A percentile compares a stretch with the other conserved stretches of the same genome.
phyloP scores from a whole-genome alignment of 2,329 filamentous ascomycete species.

The Penicillium sp. region DNA sequence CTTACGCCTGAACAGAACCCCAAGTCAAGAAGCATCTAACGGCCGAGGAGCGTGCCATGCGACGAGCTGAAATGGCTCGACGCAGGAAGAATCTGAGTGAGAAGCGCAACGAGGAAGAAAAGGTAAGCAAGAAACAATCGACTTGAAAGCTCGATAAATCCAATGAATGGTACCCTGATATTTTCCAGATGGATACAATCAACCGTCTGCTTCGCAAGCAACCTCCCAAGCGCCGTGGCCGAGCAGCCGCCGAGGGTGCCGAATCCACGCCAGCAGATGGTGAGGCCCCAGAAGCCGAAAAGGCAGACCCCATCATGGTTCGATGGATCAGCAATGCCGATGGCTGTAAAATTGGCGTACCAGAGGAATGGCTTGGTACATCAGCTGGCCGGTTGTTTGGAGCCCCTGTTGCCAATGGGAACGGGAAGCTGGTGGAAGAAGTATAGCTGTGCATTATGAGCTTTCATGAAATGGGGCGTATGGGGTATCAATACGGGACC shows the following conservation, averaged over 20 bases:
- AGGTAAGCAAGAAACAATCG: conserved; percentile 49
- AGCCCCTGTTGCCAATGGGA: conserved; percentile 13
- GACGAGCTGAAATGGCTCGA: conserved; percentile 71
- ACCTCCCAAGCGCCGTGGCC: conserved; percentile 58
- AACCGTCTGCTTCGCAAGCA: conserved; percentile 68
- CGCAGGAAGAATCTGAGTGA: conserved; percentile 72
- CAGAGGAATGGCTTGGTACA: conserved; percentile 50
- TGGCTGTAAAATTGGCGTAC: conserved; percentile 45
- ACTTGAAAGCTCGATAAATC: background rate
- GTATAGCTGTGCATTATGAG: conserved; percentile 23
- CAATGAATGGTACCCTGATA: conserved; percentile 13
- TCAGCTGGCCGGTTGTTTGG: conserved; percentile 43
- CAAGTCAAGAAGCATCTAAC: conserved; percentile 72
- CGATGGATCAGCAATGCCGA: conserved; percentile 46
- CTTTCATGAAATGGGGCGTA: conserved; percentile 24
- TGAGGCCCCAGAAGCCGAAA: conserved; percentile 38
- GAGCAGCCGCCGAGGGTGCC: conserved; percentile 47
- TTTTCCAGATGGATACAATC: conserved; percentile 63
- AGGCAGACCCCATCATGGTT: conserved; percentile 45
- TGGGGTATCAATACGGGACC: conserved; percentile 6
- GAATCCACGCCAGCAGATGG: conserved; percentile 43
- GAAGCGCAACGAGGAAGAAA: conserved; percentile 77
- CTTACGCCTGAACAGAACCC: conserved; percentile 51
- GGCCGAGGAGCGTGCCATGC: conserved; percentile 71
- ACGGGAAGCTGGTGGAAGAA: conserved; percentile 41